Percentiles rank a stretch among this genome's conserved stretches.
Evolutionary conservation across 2,329 filamentous ascomycete species (phyloP).

Genomic region (Pseudogymnoascus sp.): DNA sequence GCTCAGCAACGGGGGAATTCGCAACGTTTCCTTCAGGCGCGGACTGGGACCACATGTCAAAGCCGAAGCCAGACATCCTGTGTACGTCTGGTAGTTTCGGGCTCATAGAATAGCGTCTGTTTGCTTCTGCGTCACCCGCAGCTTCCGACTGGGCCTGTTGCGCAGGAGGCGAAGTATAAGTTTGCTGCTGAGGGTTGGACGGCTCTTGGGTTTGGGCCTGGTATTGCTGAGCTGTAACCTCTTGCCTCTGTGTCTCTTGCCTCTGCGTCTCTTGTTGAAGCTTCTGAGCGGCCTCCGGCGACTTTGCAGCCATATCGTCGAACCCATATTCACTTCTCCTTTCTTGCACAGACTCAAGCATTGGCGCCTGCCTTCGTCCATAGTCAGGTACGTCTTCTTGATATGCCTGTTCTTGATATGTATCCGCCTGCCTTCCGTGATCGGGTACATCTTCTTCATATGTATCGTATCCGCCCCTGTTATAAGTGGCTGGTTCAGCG

Average conservation of each 20-base stretch:
- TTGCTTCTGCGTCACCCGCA: slow-evolving; percentile 16
- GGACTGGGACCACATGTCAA: slow-evolving; percentile 43
- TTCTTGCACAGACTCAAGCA: slow-evolving; percentile 47
- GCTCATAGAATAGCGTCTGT: slow-evolving; percentile 36
- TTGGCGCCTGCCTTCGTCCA: slow-evolving; percentile 31
- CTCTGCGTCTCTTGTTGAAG: slow-evolving; percentile 17
- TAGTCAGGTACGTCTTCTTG: slow-evolving; percentile 30
- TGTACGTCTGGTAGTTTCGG: slow-evolving; percentile 50
- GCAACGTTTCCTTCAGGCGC: slow-evolving; percentile 13
- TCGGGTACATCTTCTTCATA: neutral
- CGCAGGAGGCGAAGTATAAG: neutral
- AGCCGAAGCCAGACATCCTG: slow-evolving; percentile 52
- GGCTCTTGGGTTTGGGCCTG: neutral
- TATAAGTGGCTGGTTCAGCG: neutral
- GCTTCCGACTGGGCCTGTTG: slow-evolving; percentile 13
- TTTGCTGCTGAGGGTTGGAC: neutral
- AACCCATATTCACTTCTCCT: slow-evolving; percentile 51
- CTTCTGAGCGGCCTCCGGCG: slow-evolving; percentile 13
- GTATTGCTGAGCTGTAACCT: neutral
- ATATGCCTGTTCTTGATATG: slow-evolving; percentile 23
- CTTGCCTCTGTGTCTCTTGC: slow-evolving; percentile 17
- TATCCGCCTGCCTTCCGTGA: neutral
- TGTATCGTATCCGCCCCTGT: neutral
- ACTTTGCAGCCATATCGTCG: slow-evolving; percentile 31
- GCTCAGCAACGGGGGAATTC: slow-evolving; percentile 1